phyloP scores from a whole-genome alignment of 2,329 filamentous ascomycete genomes.

The Colletotrichum plurivorum region DNA sequence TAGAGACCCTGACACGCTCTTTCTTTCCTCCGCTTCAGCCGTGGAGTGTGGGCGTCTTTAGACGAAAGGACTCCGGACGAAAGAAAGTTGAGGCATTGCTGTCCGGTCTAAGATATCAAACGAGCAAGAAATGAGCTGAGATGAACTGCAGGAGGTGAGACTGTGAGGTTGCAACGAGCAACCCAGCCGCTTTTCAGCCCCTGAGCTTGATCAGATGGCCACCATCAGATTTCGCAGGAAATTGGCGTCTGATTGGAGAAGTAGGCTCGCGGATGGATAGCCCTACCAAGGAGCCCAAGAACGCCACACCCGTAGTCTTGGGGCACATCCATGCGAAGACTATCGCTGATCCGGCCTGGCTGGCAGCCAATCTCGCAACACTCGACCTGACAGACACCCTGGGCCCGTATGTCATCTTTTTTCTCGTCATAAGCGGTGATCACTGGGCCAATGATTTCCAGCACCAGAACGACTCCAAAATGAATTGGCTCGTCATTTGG shows the following conservation, averaged over 20 bases:
- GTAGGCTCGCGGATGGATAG: not conserved
- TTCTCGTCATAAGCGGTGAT: constrained; percentile 5
- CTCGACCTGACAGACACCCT: constrained; percentile 1
- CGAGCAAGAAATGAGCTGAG: not conserved
- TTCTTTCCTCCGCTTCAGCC: too few species aligned
- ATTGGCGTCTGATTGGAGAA: not conserved
- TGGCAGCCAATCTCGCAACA: not conserved
- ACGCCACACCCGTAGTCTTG: constrained; percentile 22
- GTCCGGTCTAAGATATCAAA: too few species aligned
- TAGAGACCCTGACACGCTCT: too few species aligned
- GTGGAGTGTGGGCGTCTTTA: too few species aligned
- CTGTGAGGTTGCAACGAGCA: not conserved
- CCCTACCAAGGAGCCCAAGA: constrained; percentile 12
- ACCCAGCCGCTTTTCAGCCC: constrained; percentile 1
- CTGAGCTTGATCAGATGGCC: not conserved
- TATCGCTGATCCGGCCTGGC: constrained; percentile 9
- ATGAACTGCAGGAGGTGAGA: not conserved
- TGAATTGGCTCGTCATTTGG: not conserved
- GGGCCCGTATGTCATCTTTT: constrained; percentile 19
- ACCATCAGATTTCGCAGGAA: not conserved
- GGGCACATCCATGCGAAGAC: constrained; percentile 11
- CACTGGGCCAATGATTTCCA: constrained; percentile 4
- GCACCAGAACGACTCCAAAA: not conserved
- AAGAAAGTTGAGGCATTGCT: too few species aligned
- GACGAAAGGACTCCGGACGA: too few species aligned